These are phyloP conservation scores for Trifolium repens DNA, from an alignment of 306 rosid species.

Conservation along the genomic window DNA sequence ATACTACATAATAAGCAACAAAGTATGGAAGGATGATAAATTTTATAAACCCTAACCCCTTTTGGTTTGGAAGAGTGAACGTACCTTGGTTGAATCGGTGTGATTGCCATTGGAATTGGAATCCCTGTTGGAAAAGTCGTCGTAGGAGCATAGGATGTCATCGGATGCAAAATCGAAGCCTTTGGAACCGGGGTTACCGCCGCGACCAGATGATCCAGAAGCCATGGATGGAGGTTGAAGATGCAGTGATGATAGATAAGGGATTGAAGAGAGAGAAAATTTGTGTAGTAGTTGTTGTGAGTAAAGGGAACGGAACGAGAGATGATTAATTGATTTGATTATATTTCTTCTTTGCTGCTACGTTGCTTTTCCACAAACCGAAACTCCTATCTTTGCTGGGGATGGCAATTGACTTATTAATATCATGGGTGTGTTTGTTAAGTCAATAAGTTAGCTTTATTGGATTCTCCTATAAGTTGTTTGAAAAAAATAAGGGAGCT, in stretches of 20 bases:
- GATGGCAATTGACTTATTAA: too few relatives aligned
- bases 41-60: slow-evolving; percentile 46
- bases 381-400: neutral
- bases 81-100: slow-evolving; percentile 65
- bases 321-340: neutral
- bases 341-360: neutral
- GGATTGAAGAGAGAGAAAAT: slow-evolving; percentile 36
- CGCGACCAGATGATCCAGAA: slow-evolving; percentile 87
- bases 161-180: slow-evolving; percentile 88
- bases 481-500: too few relatives aligned
- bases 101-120: slow-evolving; percentile 68
- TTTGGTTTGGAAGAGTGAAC: slow-evolving; percentile 16
- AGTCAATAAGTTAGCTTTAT: too few relatives aligned
- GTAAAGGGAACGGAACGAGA: neutral
- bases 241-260: neutral
- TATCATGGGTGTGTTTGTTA: too few relatives aligned
- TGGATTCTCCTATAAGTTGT: too few relatives aligned
- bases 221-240: slow-evolving; percentile 62
- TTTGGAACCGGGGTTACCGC: slow-evolving; percentile 67
- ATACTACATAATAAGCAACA: neutral
- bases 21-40: slow-evolving; percentile 8
- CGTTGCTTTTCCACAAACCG: neutral
- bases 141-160: slow-evolving; percentile 90
- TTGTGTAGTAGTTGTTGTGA: neutral
- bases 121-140: slow-evolving; percentile 74